These are phyloP conservation scores for Monosporascus sp. DNA, from an alignment of 2,329 filamentous ascomycete genomes.

Conservation along the genomic window DNA sequence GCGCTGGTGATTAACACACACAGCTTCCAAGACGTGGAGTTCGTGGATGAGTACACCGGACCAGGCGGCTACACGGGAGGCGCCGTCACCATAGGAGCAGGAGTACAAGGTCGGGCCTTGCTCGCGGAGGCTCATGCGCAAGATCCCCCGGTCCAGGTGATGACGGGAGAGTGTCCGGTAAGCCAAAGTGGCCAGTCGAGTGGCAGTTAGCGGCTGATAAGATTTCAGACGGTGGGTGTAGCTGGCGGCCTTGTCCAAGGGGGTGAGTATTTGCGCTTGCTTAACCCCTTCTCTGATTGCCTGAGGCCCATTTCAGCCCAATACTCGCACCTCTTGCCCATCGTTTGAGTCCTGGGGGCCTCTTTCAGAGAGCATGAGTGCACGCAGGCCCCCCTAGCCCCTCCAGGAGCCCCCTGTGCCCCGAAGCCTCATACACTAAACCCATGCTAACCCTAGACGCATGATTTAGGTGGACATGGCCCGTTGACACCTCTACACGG, in stretches of 20 bases:
- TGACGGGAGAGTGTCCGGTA: constrained; percentile 49
- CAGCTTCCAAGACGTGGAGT: constrained; percentile 43
- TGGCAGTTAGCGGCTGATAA: constrained; percentile 2
- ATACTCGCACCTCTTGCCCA: no score
- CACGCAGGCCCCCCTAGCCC: no score
- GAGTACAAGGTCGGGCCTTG: constrained; percentile 42
- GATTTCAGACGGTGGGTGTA: constrained; percentile 46
- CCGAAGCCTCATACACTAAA: no score
- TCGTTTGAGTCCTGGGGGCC: no score
- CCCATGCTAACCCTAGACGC: constrained; percentile 27
- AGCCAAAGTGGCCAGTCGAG: constrained; percentile 10
- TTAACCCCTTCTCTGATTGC: constrained; percentile 10
- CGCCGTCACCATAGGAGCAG: constrained; percentile 47
- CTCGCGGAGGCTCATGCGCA: constrained; percentile 35
- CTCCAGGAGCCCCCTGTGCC: no score
- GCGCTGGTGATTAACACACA: constrained; percentile 54
- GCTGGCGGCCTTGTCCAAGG: constrained; percentile 58
- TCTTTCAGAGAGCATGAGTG: no score
- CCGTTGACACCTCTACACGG: constrained; percentile 35
- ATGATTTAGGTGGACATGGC: constrained; percentile 32
- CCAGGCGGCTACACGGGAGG: constrained; percentile 38
- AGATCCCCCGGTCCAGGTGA: constrained; percentile 35
- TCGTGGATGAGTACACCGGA: constrained; percentile 26
- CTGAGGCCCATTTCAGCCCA: constrained; percentile 1
- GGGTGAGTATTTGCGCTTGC: constrained; percentile 24